A percentile compares a stretch with the other conserved stretches of the same genome.
Evolutionary conservation across 768 basidiomycete species (phyloP).

Genomic region (Cystobasidium onofrii): DNA sequence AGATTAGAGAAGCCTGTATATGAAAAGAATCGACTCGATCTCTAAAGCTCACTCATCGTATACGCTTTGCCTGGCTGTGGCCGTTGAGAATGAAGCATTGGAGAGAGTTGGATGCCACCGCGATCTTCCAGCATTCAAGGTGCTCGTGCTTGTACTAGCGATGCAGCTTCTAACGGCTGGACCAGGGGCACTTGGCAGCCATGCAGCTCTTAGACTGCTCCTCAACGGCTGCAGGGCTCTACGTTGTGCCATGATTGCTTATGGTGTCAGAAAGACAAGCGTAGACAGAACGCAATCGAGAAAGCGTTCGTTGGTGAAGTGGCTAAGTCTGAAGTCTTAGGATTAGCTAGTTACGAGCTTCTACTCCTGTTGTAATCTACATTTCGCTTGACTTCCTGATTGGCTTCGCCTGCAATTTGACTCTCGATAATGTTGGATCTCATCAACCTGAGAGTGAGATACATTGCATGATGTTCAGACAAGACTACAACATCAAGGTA

Average conservation of each 20-base stretch:
- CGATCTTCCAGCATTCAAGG: background rate
- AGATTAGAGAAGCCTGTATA: background rate
- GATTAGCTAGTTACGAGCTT: no score
- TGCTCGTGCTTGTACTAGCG: background rate
- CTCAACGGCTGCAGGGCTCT: background rate
- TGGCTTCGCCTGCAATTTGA: no score
- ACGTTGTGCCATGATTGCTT: background rate
- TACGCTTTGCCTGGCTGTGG: background rate
- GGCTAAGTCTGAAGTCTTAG: no score
- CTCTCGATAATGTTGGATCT: no score
- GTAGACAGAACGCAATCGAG: background rate
- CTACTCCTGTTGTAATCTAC: no score
- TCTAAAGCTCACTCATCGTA: constrained; percentile 23
- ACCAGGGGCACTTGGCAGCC: background rate
- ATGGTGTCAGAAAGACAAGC: background rate
- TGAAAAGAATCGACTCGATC: background rate
- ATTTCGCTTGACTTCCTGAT: no score
- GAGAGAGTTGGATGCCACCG: background rate
- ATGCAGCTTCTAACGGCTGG: background rate
- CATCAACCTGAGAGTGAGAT: no score
- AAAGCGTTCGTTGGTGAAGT: no score
- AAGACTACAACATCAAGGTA: no score
- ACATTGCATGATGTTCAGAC: no score
- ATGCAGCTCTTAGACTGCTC: background rate
- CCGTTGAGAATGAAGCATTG: background rate